Evolutionary conservation across 257 asterid genomes (phyloP), one percentile per base, ranked within the genome.

Genomic region (Solanum chmielewskii): DNA sequence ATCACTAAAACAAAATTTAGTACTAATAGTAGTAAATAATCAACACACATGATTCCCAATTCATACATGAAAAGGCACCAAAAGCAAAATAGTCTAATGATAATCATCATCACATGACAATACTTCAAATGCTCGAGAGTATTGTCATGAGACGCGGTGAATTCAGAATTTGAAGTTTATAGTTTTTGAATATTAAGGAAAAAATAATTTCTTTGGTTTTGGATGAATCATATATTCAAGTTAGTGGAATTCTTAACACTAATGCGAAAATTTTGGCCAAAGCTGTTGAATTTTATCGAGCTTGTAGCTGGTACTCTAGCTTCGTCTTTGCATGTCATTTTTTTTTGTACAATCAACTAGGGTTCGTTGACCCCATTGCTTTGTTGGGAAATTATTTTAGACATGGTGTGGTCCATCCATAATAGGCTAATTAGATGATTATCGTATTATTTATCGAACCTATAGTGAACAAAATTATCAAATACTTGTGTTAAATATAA

Each of bases 391-490:
- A 66, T 64, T 66, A 66, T 25, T 66, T 25, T 66, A 60, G 69
- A 60, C 7, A 13, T 60, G 14, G 31, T 23, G 2, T 62, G 31
- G 70, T 62, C 70, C 3, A 23, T 62, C 31, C 31, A n/a, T 62
- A 62, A 11, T n/a, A 7, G 31, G 70, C 70, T 62, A 62, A 59
- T 23, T 62, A 62, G 31, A 23, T n/a, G 15, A 8, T 62, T 62
- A 0, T 0, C 0, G 3, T n/a, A n/a, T 62, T n/a, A 62, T 62
- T 62, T 62, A 0, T 2, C 3, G 7, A 1, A n/a, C 11, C 2
- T 62, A 1, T 62, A n/a, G 70, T 11, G 15, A 62, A n/a, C 1
- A 62, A 0, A 71, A 2, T 71, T 33, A 35, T 11, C 29, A 9
- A 16, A 73, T 73, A 1, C 2, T 37, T 20, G 0, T 35, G 1